Percentiles rank a stretch among this genome's conserved stretches.
These are phyloP conservation scores for Acidomyces sp. DNA, from an alignment of 495 filamentous ascomycete species.

Conservation along the genomic window DNA sequence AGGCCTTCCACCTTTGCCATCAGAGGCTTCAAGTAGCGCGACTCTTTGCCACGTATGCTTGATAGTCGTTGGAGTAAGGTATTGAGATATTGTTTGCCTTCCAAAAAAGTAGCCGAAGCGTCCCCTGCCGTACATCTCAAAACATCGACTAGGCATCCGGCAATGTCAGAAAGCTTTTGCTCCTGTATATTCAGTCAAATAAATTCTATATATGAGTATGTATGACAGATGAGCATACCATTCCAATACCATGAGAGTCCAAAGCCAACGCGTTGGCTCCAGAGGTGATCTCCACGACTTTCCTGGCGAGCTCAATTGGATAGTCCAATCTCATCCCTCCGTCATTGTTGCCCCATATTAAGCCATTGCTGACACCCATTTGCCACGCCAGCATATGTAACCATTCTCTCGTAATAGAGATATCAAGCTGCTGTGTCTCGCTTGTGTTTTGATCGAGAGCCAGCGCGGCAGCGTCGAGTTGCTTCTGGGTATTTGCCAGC, in stretches of 20 bases:
- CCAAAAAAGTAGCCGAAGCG: conserved; percentile 11
- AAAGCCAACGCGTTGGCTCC: conserved; percentile 13
- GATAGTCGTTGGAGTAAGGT: conserved; percentile 20
- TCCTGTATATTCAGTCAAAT: conserved; percentile 10
- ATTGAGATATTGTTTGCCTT: conserved; percentile 21
- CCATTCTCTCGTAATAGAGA: conserved; percentile 20
- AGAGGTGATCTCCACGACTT: conserved; percentile 20
- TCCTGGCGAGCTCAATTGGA: conserved; percentile 20
- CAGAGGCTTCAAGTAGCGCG: conserved; percentile 19
- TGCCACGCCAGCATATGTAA: conserved; percentile 25
- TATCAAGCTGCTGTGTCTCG: conserved; percentile 24
- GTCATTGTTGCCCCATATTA: conserved; percentile 21
- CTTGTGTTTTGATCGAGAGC: conserved; percentile 16
- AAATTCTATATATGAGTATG: not conserved
- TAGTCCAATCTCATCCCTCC: conserved; percentile 21
- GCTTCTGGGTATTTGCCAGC: conserved; percentile 18
- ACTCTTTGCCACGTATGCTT: conserved; percentile 21
- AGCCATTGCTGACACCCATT: conserved; percentile 22
- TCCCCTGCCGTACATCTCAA: conserved; percentile 20
- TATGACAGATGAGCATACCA: conserved; percentile 9
- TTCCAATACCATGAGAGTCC: conserved; percentile 23
- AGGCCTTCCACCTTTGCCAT: conserved; percentile 15
- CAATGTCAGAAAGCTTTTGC: conserved; percentile 24
- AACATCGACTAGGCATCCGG: conserved; percentile 22
- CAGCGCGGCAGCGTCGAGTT: conserved; percentile 17